Conservation (phyloP, 1,284 basidiomycete genomes). For the Cystobasidium slooffiae region DNA sequence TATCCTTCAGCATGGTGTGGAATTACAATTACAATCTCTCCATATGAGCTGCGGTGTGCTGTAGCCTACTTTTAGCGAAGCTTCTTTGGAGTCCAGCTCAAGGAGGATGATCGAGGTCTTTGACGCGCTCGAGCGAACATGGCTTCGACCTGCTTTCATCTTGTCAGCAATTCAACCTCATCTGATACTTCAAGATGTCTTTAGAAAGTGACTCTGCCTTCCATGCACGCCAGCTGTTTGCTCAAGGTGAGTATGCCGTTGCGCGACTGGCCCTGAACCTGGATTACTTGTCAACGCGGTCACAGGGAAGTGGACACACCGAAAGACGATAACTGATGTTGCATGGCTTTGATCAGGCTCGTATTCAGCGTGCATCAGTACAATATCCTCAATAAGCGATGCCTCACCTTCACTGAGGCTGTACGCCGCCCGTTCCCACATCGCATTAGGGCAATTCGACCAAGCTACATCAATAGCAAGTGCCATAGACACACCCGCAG, state of each 20-base stretch:
- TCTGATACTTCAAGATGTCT: constrained; percentile 18
- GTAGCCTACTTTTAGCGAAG: neutral
- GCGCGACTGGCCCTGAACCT: neutral
- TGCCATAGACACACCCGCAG: constrained; percentile 63
- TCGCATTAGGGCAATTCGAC: constrained; percentile 68
- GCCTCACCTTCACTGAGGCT: constrained; percentile 57
- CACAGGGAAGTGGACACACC: neutral
- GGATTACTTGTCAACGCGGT: neutral
- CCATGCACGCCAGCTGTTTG: constrained; percentile 42
- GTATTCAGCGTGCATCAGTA: constrained; percentile 49
- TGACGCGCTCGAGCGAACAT: neutral
- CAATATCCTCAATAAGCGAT: constrained; percentile 43
- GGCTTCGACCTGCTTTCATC: neutral
- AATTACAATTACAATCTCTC: neutral
- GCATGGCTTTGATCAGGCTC: constrained; percentile 45
- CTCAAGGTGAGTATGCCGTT: constrained; percentile 28
- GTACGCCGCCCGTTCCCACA: constrained; percentile 80
- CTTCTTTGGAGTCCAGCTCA: neutral
- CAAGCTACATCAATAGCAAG: constrained; percentile 20
- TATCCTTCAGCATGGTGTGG: neutral
- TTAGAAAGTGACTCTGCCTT: constrained; percentile 42
- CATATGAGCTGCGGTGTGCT: neutral
- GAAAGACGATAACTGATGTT: neutral
- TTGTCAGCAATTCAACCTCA: neutral
- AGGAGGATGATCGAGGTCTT: neutral